Conservation (phyloP, 805 yeast species). For the Yamadazyma philogaea region DNA sequence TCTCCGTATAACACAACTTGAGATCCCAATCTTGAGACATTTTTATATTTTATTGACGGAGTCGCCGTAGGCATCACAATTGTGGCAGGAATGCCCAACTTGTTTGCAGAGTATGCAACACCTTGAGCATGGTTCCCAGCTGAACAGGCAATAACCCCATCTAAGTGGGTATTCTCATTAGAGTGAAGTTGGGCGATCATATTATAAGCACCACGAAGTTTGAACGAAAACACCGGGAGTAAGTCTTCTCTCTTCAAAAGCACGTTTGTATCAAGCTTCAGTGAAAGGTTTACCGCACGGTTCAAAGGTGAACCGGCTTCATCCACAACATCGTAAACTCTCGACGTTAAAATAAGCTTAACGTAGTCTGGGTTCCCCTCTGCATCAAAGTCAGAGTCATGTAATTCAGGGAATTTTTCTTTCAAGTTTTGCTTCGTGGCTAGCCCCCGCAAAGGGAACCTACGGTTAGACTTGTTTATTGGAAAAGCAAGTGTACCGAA, state of each 20-base stretch:
- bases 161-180: conserved; percentile 52
- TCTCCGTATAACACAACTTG: conserved; percentile 92
- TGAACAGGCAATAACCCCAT: conserved; percentile 95
- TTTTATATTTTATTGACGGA: conserved; percentile 89
- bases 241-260: conserved; percentile 87
- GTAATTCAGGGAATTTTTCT: conserved; percentile 45
- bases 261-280: conserved; percentile 71
- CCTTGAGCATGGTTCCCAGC: conserved; percentile 99
- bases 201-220: conserved; percentile 95
- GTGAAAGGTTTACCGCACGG: conserved; percentile 69
- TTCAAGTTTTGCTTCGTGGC: not conserved
- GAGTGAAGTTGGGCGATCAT: conserved; percentile 85
- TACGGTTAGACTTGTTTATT: not conserved
- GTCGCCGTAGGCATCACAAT: conserved; percentile 98
- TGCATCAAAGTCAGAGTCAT: conserved; percentile 48
- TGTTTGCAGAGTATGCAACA: conserved; percentile 87
- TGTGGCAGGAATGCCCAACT: conserved; percentile 85
- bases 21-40: conserved; percentile 89
- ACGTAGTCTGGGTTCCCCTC: conserved; percentile 87
- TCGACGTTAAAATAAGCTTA: conserved; percentile 81
- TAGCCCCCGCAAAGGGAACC: not conserved
- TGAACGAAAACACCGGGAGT: conserved; percentile 92
- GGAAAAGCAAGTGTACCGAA: not conserved
- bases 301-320: conserved; percentile 76
- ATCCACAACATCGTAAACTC: conserved; percentile 91